Base-by-base conservation (phyloP, 2,329 filamentous ascomycete genomes). In the Verticillium dahliae region DNA sequence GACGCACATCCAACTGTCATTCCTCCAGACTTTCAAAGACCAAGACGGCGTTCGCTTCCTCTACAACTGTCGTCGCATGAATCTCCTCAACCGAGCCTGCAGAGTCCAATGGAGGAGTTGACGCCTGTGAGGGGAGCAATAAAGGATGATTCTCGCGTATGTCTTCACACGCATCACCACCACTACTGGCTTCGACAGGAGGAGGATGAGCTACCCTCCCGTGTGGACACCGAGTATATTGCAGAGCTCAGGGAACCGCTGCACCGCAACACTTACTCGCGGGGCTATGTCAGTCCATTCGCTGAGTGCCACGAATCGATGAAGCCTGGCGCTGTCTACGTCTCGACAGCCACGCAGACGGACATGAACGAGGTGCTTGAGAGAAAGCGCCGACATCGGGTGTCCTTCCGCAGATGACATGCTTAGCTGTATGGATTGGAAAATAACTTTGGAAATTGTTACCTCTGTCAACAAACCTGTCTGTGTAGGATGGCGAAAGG, bases 161-260 rank as follows among this genome's bases (percentile, higher is more conserved):
- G 83, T 67, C 66, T 85, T 62, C 84, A 86, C 70, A 84, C 80
- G 65, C 84, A 87, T 67, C 83, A 87, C 67, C 84, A 86, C 70
- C 84, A 86, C 74, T 86, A 86, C 75, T 86, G 84, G 84, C 64
- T 80, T 65, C 74, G 75, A 61, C 73, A 77, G 41, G 69, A 62
- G 22, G 60, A 56, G 18, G 31, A 33, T 33, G 37, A 31, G 3
- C 10, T 27, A 14, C 56, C 41, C 31, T 27, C 31, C 27, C 39
- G 60, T 11, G 39, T 68, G 3, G 59, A 61, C 10, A 41, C 66
- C 27, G 73, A 74, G 60, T 66, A 62, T 58, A 58, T 70, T 60
- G 71, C 68, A 60, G 71, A 73, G 57, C 56, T 63, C 37, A 60
- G 61, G 35, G 61, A 61, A 57, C 22, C 56, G 27, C 56, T 45